phyloP scores from a whole-genome alignment of 768 basidiomycete genomes.

The Lactarius trivialis region DNA sequence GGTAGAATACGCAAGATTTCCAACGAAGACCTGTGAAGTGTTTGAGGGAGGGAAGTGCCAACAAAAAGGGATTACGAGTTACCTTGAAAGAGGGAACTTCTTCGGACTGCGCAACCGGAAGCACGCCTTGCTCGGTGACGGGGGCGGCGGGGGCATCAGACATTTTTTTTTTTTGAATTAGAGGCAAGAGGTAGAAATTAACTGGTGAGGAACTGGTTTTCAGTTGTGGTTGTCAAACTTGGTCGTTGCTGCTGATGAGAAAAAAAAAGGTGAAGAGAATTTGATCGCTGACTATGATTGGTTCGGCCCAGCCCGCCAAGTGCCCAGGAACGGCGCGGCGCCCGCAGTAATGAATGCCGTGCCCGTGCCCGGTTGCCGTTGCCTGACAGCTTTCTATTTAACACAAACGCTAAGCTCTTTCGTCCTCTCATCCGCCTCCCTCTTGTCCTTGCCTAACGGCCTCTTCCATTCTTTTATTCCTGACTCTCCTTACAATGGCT shows the following conservation, averaged over 20 bases:
- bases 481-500: conserved; percentile 34
- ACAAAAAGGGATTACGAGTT: conserved; percentile 27
- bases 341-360: not conserved
- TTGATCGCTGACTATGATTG: conserved; percentile 19
- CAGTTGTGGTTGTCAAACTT: conserved; percentile 75
- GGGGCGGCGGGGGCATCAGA: conserved; percentile 87
- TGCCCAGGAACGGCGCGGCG: not conserved
- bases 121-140: conserved; percentile 78
- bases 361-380: conserved; percentile 3
- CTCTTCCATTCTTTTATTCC: conserved; percentile 2
- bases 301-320: conserved; percentile 10
- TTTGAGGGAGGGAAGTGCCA: conserved; percentile 12
- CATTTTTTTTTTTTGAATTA: conserved; percentile 56
- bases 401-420: not conserved
- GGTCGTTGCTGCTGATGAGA: conserved; percentile 45
- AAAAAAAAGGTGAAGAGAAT: conserved; percentile 41
- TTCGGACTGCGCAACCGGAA: conserved; percentile 73
- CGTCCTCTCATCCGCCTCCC: not conserved
- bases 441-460: not conserved
- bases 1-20: conserved; percentile 91
- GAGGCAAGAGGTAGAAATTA: conserved; percentile 48
- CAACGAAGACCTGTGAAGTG: conserved; percentile 72
- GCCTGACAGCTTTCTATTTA: not conserved
- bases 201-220: conserved; percentile 63
- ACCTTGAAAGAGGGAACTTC: conserved; percentile 82